Evolutionary conservation across 2,329 filamentous ascomycete genomes (phyloP), one percentile per base, ranked within the genome.

Genomic region (Emmonsiellopsis sp.): DNA sequence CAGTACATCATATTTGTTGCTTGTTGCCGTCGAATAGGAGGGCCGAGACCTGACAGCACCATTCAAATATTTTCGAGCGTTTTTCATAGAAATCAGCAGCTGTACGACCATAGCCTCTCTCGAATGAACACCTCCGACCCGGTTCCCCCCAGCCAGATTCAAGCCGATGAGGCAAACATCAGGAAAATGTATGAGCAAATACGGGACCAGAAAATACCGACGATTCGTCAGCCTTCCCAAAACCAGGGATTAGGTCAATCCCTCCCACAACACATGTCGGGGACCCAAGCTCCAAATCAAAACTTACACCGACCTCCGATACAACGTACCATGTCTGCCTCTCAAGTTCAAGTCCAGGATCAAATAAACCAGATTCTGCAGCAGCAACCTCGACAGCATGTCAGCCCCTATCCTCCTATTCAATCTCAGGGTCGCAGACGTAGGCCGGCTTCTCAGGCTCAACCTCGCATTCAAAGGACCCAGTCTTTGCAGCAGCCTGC

Each of bases 1-100:
- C 79, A 82, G 59, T 66, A 64, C 1, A 76, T 82, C 31, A 66
- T 82, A 2, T 85, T 83, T 53, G 50, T 61, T 11, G 64, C 63
- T 7, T 59, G 64, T n/a, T 64, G 61, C 47, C 66, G 68, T 8
- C 58, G 61, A 41, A 46, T 70, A 15, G 20, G 15, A 35, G 49
- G 13, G 32, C 11, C 15, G 31, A n/a, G 7, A 31, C 5, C 20
- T 40, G 50, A 43, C 11, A 13, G 8, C 7, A 10, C n/a, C 8
- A 3, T 35, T 31, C 2, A 38, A 15, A 7, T 30, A 7, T 49
- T 30, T 32, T 6, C 11, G 6, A 6, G 16, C 7, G 13, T 40
- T 16, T 52, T 52, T 26, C 26, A 11, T n/a, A 35, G 26, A 31
- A 61, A 66, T 52, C 50, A 58, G 41, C 40, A 48, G 16, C 57